Evolutionary conservation across 805 yeast species (phyloP).

Genomic region (Wickerhamiella kazuoi): DNA sequence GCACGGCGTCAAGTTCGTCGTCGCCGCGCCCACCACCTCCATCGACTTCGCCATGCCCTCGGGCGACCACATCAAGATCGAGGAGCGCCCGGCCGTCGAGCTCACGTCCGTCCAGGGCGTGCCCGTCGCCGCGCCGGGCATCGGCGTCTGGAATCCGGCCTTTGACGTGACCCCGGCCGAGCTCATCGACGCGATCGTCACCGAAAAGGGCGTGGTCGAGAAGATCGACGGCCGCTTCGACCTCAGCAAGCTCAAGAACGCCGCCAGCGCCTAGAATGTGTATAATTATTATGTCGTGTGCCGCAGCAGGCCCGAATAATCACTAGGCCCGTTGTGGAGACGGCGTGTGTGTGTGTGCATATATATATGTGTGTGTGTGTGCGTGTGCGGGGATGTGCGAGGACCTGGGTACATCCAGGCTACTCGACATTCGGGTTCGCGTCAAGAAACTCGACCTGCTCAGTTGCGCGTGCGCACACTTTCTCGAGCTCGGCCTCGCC

Average conservation of each 20-base stretch:
- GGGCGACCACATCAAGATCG: constrained; percentile 70
- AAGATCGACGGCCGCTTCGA: constrained; percentile 21
- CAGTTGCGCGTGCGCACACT: background rate
- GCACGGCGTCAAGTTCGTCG: constrained; percentile 60
- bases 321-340: too few species aligned
- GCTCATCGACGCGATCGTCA: constrained; percentile 73
- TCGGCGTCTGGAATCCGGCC: constrained; percentile 89
- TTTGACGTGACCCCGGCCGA: constrained; percentile 83
- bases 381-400: too few species aligned
- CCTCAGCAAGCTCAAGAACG: background rate
- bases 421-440: background rate
- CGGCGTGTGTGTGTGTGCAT: too few species aligned
- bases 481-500: background rate
- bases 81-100: constrained; percentile 70
- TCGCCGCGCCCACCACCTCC: constrained; percentile 91
- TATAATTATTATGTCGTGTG: too few species aligned
- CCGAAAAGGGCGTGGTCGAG: constrained; percentile 48
- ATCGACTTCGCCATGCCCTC: constrained; percentile 48
- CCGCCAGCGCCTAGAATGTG: too few species aligned
- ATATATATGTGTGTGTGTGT: too few species aligned
- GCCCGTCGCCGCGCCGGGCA: constrained; percentile 61
- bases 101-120: constrained; percentile 63
- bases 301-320: too few species aligned
- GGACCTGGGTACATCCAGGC: background rate
- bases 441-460: background rate